Evolutionary conservation across 2,329 filamentous ascomycete genomes (phyloP).

Genomic region (Incumbomyces delicatus): DNA sequence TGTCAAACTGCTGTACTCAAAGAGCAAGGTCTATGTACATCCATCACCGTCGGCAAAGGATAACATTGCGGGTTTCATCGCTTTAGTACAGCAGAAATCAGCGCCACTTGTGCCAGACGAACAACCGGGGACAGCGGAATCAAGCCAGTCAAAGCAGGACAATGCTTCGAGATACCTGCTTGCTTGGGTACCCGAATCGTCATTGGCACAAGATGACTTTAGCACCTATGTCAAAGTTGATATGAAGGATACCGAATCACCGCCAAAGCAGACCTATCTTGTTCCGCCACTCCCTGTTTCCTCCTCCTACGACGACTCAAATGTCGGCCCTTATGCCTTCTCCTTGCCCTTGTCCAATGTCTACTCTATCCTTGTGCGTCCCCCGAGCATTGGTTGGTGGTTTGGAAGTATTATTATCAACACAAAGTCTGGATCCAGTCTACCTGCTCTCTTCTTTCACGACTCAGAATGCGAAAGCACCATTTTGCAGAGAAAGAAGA

Average conservation of each 20-base stretch:
- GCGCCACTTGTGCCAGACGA: slow-evolving; percentile 20
- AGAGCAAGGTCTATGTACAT: slow-evolving; percentile 98
- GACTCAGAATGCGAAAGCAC: slow-evolving; percentile 95
- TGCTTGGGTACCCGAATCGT: slow-evolving; percentile 85
- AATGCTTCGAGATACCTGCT: slow-evolving; percentile 66
- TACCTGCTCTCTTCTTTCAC: slow-evolving; percentile 94
- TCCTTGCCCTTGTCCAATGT: slow-evolving; percentile 82
- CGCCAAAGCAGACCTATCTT: slow-evolving; percentile 77
- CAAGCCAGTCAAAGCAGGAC: slow-evolving; percentile 32
- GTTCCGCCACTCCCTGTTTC: slow-evolving; percentile 85
- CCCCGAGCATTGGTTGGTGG: slow-evolving; percentile 96
- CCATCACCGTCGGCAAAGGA: slow-evolving; percentile 87
- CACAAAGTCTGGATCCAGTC: slow-evolving; percentile 78
- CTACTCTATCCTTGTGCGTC: slow-evolving; percentile 80
- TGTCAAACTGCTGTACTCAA: slow-evolving; percentile 88
- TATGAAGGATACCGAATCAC: slow-evolving; percentile 66
- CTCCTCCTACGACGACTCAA: slow-evolving; percentile 56
- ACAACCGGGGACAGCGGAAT: slow-evolving; percentile 29
- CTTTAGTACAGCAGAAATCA: slow-evolving; percentile 77
- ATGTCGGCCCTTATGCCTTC: slow-evolving; percentile 76
- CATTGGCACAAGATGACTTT: slow-evolving; percentile 66
- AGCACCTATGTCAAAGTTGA: slow-evolving; percentile 95
- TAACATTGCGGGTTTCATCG: slow-evolving; percentile 90
- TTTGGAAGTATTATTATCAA: slow-evolving; percentile 94
- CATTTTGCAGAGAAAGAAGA: slow-evolving; percentile 82